Conservation (phyloP, 768 basidiomycete species). For the Lactarius sp. region DNA sequence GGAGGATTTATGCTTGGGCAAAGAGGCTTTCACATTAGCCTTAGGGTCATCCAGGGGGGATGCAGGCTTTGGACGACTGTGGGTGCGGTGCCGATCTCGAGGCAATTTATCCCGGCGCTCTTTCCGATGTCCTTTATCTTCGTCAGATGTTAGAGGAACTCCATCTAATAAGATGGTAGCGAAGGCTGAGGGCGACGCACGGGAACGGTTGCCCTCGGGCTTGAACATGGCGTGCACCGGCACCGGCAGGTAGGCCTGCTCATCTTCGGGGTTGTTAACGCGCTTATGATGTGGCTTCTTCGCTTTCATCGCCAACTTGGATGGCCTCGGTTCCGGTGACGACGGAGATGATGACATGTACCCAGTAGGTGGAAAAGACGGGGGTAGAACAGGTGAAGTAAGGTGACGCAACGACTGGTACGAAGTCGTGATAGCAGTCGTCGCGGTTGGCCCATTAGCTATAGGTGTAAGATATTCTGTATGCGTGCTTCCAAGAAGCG, state of each 20-base stretch:
- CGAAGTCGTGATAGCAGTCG: slow-evolving; percentile 78
- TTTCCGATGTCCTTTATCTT: slow-evolving; percentile 25
- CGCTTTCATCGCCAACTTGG: slow-evolving; percentile 74
- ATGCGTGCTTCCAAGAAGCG: slow-evolving; percentile 41
- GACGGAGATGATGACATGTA: slow-evolving; percentile 20
- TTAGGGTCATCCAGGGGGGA: slow-evolving; percentile 10
- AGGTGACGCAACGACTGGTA: slow-evolving; percentile 69
- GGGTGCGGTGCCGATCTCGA: slow-evolving; percentile 15
- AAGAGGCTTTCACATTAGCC: slow-evolving; percentile 13
- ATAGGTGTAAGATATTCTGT: slow-evolving; percentile 75
- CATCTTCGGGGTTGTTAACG: slow-evolving; percentile 37
- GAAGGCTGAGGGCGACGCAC: slow-evolving; percentile 76
- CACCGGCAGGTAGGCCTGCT: slow-evolving; percentile 32
- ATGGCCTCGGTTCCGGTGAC: slow-evolving; percentile 42
- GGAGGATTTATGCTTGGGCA: slow-evolving; percentile 16
- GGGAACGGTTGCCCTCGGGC: slow-evolving; percentile 46
- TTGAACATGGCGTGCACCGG: slow-evolving; percentile 54
- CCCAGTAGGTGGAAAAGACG: slow-evolving; percentile 26
- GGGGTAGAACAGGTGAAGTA: slow-evolving; percentile 32
- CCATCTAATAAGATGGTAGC: slow-evolving; percentile 34
- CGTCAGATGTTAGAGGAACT: slow-evolving; percentile 21
- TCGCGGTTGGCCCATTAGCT: slow-evolving; percentile 77
- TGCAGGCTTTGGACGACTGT: slow-evolving; percentile 7
- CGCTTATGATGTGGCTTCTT: slow-evolving; percentile 52
- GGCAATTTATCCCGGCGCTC: slow-evolving; percentile 17